These are phyloP conservation scores for Triadica sebifera DNA, from an alignment of 345 rosid genomes.

Conservation along the genomic window DNA sequence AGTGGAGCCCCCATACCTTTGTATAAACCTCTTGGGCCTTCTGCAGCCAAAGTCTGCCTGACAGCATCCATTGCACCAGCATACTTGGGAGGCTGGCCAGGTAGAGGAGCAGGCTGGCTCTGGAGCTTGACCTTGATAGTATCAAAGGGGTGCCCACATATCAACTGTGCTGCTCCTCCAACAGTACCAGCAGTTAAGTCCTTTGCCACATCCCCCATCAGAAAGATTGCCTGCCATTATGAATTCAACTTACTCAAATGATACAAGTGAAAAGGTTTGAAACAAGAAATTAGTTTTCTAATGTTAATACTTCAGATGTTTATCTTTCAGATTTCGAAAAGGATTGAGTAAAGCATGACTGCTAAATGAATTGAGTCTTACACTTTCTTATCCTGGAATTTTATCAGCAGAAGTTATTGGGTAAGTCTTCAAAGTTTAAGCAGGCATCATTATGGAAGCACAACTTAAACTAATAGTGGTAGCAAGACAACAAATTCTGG, in stretches of 20 bases:
- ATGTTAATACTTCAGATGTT: background rate
- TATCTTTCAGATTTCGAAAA: background rate
- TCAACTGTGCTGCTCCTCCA: constrained; percentile 92
- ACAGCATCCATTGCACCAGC: constrained; percentile 88
- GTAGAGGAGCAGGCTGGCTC: constrained; percentile 81
- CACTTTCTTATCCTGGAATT: background rate
- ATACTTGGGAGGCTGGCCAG: constrained; percentile 76
- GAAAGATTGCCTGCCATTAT: constrained; percentile 9
- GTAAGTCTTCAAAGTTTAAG: background rate
- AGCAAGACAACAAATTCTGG: background rate
- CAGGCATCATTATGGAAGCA: background rate
- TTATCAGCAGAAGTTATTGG: background rate
- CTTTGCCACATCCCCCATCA: constrained; percentile 91
- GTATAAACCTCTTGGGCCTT: constrained; percentile 90
- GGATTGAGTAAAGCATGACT: background rate
- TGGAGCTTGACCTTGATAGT: constrained; percentile 99
- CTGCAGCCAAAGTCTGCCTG: constrained; percentile 75
- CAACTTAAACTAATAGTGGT: background rate
- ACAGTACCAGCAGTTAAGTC: constrained; percentile 87
- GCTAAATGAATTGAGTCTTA: too few species aligned
- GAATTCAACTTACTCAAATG: background rate
- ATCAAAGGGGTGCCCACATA: constrained; percentile 94
- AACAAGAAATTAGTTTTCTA: background rate
- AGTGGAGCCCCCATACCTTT: constrained; percentile 99
- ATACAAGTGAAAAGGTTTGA: background rate